Percentiles rank a stretch among this genome's conserved stretches.
Evolutionary conservation across 1,284 basidiomycete genomes (phyloP).

Genomic region (Inonotus hispidus): DNA sequence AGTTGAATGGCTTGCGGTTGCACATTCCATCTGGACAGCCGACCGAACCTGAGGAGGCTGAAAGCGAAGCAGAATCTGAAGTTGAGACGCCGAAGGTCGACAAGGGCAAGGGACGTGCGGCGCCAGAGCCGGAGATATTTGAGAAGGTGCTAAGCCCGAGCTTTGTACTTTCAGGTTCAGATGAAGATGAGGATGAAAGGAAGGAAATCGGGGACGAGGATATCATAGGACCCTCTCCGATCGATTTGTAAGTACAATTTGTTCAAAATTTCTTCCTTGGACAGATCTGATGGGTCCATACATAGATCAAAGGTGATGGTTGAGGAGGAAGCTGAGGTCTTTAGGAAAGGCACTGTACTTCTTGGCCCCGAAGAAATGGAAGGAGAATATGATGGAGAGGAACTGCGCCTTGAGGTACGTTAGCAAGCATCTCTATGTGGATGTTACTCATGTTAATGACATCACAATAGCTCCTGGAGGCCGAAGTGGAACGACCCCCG

Average conservation of each 20-base stretch:
- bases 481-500: constrained; percentile 56
- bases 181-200: constrained; percentile 54
- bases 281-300: neutral
- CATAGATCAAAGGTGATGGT: constrained; percentile 71
- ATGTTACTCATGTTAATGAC: neutral
- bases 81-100: constrained; percentile 59
- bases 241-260: constrained; percentile 45
- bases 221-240: constrained; percentile 44
- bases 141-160: constrained; percentile 64
- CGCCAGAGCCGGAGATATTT: constrained; percentile 57
- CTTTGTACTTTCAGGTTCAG: constrained; percentile 55
- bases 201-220: constrained; percentile 31
- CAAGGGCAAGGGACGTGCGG: constrained; percentile 69
- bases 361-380: constrained; percentile 84
- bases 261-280: neutral
- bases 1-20: constrained; percentile 11
- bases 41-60: constrained; percentile 24
- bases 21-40: constrained; percentile 17
- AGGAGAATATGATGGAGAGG: constrained; percentile 78
- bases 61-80: constrained; percentile 32
- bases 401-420: constrained; percentile 75
- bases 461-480: constrained; percentile 45
- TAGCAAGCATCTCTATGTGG: neutral
- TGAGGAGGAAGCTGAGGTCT: constrained; percentile 88
- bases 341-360: constrained; percentile 78